Conservation (phyloP, 116 monocot genomes). For the Thalassia testudinum region DNA sequence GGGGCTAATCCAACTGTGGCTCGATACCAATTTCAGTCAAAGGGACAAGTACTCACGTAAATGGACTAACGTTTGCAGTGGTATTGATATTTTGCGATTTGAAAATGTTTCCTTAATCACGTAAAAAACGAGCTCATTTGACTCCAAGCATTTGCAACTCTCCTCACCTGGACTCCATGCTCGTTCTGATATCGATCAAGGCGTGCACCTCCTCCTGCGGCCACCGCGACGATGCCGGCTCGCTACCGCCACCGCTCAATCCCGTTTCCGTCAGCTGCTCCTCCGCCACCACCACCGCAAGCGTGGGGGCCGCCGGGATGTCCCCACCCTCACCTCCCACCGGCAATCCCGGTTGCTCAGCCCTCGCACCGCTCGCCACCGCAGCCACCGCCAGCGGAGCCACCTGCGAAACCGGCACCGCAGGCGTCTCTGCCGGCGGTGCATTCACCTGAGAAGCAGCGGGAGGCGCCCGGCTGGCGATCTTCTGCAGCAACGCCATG, state of each 20-base stretch:
- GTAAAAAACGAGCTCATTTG: no score
- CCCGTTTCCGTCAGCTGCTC: not conserved
- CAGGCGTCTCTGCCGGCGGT: not conserved
- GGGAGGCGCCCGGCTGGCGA: slow-evolving; percentile 46
- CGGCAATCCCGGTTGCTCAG: not conserved
- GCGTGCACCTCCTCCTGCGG: slow-evolving; percentile 87
- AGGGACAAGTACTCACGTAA: no score
- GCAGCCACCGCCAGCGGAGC: not conserved
- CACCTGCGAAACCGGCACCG: not conserved
- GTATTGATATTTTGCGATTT: no score
- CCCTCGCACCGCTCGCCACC: no score
- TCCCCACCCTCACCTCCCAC: not conserved
- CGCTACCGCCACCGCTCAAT: not conserved
- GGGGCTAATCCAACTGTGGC: no score
- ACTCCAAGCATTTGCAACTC: no score
- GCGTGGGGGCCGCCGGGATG: not conserved
- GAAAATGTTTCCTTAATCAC: no score
- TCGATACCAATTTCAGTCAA: no score
- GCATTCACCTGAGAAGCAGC: slow-evolving; percentile 6
- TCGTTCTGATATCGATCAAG: slow-evolving; percentile 54
- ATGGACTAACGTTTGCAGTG: no score
- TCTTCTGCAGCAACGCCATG: slow-evolving; percentile 70
- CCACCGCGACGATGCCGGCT: slow-evolving; percentile 38
- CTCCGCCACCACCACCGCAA: not conserved
- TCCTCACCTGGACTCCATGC: slow-evolving; percentile 39